Evolutionary conservation across 2,329 filamentous ascomycete species (phyloP).

Genomic region (Trichoderma sp.): DNA sequence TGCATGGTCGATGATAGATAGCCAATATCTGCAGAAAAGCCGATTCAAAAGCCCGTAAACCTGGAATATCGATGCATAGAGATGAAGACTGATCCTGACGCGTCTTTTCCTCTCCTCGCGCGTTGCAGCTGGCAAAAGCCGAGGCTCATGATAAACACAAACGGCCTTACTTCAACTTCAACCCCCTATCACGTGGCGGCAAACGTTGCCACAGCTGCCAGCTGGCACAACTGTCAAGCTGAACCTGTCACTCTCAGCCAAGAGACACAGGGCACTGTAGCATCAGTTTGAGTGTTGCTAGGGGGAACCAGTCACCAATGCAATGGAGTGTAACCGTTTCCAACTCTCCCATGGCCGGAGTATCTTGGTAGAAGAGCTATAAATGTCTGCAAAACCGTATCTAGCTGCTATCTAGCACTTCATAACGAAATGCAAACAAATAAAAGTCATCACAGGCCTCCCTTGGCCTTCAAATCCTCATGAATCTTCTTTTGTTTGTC

Average conservation of each 20-base stretch:
- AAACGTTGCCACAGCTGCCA: not conserved
- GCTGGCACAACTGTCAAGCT: not conserved
- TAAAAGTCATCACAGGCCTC: constrained; percentile 7
- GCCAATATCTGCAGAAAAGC: not conserved
- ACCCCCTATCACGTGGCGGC: not conserved
- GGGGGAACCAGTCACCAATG: not conserved
- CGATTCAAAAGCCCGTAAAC: not conserved
- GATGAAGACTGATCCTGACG: not conserved
- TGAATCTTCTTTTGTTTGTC: constrained; percentile 84
- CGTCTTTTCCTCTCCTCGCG: not conserved
- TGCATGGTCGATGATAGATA: constrained; percentile 35
- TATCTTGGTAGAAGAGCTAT: not conserved
- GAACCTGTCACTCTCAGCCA: not conserved
- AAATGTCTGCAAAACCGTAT: not conserved
- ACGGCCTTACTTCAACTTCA: not conserved
- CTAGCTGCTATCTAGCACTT: not conserved
- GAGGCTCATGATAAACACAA: not conserved
- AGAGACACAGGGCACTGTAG: not conserved
- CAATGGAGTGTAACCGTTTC: not conserved
- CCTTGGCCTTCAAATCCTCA: constrained; percentile 52
- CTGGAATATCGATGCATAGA: not conserved
- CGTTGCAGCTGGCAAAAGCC: not conserved
- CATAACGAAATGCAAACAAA: not conserved
- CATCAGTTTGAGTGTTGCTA: not conserved
- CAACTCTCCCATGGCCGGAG: not conserved